Base-by-base conservation (phyloP, 1,284 basidiomycete species). In the Ceratobasidium sp. region DNA sequence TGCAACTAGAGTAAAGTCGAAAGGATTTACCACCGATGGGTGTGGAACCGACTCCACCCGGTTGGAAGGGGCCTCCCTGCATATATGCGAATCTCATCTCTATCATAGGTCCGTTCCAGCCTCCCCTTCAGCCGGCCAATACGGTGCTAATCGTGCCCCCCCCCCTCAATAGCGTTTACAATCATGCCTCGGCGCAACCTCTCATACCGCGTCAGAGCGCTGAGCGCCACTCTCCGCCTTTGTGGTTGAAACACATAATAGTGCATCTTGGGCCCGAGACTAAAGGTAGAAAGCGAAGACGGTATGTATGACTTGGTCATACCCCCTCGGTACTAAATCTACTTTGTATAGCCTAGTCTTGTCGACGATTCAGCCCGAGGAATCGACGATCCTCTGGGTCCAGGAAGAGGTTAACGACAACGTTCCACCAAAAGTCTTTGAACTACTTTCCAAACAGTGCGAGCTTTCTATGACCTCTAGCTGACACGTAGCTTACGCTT, bases 371-470 rank as follows among this genome's bases (percentile, higher is more conserved):
- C 69, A 71, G 46, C 6, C 12, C 2, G 4, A 46, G 20, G 42
- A 56, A 10, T 9, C 15, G 28, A 42, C 42, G 13, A 61, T 33
- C 33, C 33, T 71, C 13, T 71, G 69, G 69, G 69, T 71, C 26
- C 38, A 57, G 28, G 69, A 71, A n/a, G 56, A 59, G 23, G 54
- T 71, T 10, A 40, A 61, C 12, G 40, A 59, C 23, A n/a, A 59
- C 42, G 33, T 71, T 33, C 69, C 69, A 59, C 4, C 23, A 28
- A 20, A 71, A 2, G 1, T 48, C 10, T 56, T 59, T 7, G 33
- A 42, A 20, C 20, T 20, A n/a, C 9, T n/a, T 44, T 33, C 33
- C 33, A 33, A 38, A 42, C 20, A 38, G 61, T 62, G n/a, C 61
- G 61, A n/a, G 38, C 20, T 40, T 3, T n/a, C 20, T 5, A 12